A percentile compares a stretch with the other conserved stretches of the same genome.
Conservation (phyloP, 805 yeast species). For the Yueomyces sp. region DNA sequence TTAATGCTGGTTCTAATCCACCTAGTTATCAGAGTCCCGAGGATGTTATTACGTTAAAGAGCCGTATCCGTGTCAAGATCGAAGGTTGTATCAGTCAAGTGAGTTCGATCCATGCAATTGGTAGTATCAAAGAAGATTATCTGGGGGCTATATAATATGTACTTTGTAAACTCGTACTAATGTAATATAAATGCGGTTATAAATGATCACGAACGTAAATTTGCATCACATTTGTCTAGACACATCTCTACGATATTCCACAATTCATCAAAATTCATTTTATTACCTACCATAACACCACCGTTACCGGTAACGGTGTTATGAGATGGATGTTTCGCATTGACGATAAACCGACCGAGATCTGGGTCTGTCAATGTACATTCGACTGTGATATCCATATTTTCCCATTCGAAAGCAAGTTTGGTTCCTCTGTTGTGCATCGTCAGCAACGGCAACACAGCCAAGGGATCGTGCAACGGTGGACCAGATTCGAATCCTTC, state of each 20-base stretch:
- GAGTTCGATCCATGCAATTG: constrained; percentile 93
- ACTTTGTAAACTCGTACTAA: too few species aligned
- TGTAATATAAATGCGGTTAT: too few species aligned
- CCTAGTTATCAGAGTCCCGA: constrained; percentile 97
- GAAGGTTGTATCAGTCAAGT: constrained; percentile 98
- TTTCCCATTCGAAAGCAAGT: too few species aligned
- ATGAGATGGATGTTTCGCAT: constrained; percentile 6
- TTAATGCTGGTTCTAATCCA: constrained; percentile 90
- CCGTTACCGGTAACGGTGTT: not conserved
- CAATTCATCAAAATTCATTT: constrained; percentile 29
- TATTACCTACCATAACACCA: constrained; percentile 30
- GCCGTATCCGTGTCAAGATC: constrained; percentile 84
- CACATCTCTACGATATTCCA: constrained; percentile 26
- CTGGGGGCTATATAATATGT: constrained; percentile 51
- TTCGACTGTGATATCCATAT: too few species aligned
- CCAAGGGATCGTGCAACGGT: constrained; percentile 71
- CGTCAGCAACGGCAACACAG: constrained; percentile 41
- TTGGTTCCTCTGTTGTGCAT: too few species aligned
- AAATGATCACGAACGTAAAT: not conserved
- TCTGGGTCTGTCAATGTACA: too few species aligned
- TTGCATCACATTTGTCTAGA: not conserved
- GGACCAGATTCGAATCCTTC: constrained; percentile 45
- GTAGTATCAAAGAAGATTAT: constrained; percentile 95
- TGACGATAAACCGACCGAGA: constrained; percentile 10
- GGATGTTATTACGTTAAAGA: constrained; percentile 87